Conservation (phyloP, 768 basidiomycete genomes). For the Piloderma croceum region DNA sequence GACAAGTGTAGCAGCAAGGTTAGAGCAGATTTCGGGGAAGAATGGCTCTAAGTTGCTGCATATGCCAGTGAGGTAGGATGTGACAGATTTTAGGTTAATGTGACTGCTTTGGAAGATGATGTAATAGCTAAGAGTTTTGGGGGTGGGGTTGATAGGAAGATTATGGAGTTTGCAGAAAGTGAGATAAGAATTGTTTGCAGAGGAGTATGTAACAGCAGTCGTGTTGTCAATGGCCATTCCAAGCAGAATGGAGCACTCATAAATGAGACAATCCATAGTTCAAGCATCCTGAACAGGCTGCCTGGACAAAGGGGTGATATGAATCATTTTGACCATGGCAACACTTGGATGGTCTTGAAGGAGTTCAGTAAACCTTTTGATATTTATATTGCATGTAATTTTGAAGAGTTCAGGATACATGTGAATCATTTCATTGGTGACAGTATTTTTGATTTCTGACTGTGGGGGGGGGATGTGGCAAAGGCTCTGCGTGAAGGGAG, state of each 20-base stretch:
- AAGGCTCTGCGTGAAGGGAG: too few relatives aligned
- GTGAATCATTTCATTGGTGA: conserved; percentile 2
- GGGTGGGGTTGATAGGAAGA: conserved; percentile 31
- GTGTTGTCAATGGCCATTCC: conserved; percentile 24
- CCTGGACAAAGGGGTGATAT: conserved; percentile 10
- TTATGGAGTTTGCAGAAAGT: conserved; percentile 27
- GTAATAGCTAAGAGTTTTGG: conserved; percentile 33
- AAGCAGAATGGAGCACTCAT: conserved; percentile 27
- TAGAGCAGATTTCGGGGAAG: conserved; percentile 25
- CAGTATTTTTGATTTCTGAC: conserved; percentile 8
- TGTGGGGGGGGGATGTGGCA: too few relatives aligned
- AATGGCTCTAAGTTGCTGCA: conserved; percentile 25
- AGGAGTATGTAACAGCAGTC: conserved; percentile 22
- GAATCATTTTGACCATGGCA: conserved; percentile 20
- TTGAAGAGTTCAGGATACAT: conserved; percentile 11
- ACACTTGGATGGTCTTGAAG: conserved; percentile 24
- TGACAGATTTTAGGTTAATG: conserved; percentile 30
- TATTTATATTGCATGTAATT: conserved; percentile 20
- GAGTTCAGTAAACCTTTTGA: conserved; percentile 13
- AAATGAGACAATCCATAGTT: conserved; percentile 27
- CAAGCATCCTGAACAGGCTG: conserved; percentile 32
- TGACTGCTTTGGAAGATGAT: too few relatives aligned
- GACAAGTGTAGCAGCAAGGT: conserved; percentile 28
- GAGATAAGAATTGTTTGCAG: conserved; percentile 33
- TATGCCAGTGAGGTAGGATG: conserved; percentile 34